A percentile compares a stretch with the other conserved stretches of the same genome.
phyloP scores from a whole-genome alignment of 2,329 filamentous ascomycete species.

The Mollisiaceae sp. region DNA sequence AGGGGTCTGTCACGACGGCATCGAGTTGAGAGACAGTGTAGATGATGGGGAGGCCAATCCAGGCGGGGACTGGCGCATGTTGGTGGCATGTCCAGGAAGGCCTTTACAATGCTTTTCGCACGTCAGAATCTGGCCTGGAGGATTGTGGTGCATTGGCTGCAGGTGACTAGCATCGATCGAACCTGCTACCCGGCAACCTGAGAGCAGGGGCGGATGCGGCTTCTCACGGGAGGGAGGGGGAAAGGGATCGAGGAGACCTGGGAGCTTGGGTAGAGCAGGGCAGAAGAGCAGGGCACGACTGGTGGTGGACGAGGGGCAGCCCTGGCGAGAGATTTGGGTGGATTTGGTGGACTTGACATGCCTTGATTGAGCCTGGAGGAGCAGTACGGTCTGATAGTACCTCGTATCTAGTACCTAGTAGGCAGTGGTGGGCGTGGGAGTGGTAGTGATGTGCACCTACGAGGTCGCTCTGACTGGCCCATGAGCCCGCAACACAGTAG shows the following conservation, averaged over 20 bases:
- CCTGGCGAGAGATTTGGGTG: neutral
- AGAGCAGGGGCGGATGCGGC: slow-evolving; percentile 23
- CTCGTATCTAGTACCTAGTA: no score
- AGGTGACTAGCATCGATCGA: slow-evolving; percentile 32
- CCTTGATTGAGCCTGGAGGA: neutral
- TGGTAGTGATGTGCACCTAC: slow-evolving; percentile 1
- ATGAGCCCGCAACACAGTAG: neutral
- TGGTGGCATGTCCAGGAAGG: slow-evolving; percentile 32
- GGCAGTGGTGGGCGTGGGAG: neutral
- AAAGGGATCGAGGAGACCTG: neutral
- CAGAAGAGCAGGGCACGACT: neutral
- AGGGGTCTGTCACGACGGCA: slow-evolving; percentile 36
- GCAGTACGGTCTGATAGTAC: neutral
- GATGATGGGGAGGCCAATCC: slow-evolving; percentile 34
- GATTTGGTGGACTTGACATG: neutral
- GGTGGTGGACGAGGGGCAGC: neutral
- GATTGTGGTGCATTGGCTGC: slow-evolving; percentile 31
- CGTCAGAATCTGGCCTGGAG: slow-evolving; percentile 34
- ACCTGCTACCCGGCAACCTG: slow-evolving; percentile 26
- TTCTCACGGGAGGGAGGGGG: slow-evolving; percentile 26
- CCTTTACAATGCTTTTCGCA: slow-evolving; percentile 27
- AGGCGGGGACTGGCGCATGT: slow-evolving; percentile 26
- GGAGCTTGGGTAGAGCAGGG: slow-evolving; percentile 6
- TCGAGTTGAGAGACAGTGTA: slow-evolving; percentile 36
- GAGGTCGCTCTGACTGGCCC: neutral